Conservation (phyloP, 1,284 basidiomycete genomes). For the Ceratobasidium sp. region DNA sequence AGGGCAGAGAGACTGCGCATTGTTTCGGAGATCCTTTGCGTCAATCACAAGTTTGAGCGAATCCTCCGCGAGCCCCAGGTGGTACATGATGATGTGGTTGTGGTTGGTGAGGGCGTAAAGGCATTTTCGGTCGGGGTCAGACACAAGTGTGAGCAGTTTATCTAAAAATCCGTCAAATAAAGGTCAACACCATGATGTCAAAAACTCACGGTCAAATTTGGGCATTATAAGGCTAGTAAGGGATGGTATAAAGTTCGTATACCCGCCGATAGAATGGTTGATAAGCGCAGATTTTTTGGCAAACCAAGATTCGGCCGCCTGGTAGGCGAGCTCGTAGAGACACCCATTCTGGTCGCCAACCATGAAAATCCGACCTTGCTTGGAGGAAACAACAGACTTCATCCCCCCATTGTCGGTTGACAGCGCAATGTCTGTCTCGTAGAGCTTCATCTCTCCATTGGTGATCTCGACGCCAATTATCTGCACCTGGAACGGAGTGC, state of each 20-base stretch:
- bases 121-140: conserved; percentile 70
- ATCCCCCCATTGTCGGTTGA: conserved; percentile 81
- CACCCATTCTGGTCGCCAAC: conserved; percentile 86
- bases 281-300: conserved; percentile 81
- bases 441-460: conserved; percentile 77
- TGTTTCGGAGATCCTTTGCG: conserved; percentile 28
- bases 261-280: conserved; percentile 67
- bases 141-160: conserved; percentile 35
- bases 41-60: conserved; percentile 17
- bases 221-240: conserved; percentile 60
- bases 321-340: conserved; percentile 94
- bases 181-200: conserved; percentile 7
- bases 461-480: conserved; percentile 81
- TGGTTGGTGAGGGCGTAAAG: conserved; percentile 80
- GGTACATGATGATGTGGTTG: conserved; percentile 71
- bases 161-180: conserved; percentile 8
- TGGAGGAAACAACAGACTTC: conserved; percentile 82
- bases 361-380: conserved; percentile 91
- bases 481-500: conserved; percentile 83
- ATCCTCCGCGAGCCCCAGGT: conserved; percentile 47
- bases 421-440: conserved; percentile 87
- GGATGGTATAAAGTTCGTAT: conserved; percentile 66
- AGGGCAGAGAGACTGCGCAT: conserved; percentile 78
- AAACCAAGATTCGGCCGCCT: conserved; percentile 93
- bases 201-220: conserved; percentile 67